A percentile compares a stretch with the other conserved stretches of the same genome.
Evolutionary conservation across 2,329 filamentous ascomycete genomes (phyloP).

Genomic region (Lachnellula cervina): DNA sequence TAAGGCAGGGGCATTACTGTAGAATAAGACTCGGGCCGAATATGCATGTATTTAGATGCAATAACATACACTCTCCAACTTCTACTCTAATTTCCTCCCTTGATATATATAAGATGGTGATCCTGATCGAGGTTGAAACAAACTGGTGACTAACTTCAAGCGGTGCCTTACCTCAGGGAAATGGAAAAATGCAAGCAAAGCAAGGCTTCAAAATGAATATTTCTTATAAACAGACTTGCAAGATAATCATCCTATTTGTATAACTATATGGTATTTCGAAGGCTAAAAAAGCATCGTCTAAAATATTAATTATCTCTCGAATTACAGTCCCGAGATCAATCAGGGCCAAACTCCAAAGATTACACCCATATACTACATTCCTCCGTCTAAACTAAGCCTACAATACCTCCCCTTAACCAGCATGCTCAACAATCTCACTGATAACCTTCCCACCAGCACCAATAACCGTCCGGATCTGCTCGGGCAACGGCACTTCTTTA

Average conservation of each 20-base stretch:
- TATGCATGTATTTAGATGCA: neutral
- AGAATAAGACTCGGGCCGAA: neutral
- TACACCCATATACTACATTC: slow-evolving; percentile 14
- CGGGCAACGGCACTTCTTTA: slow-evolving; percentile 79
- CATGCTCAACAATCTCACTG: slow-evolving; percentile 93
- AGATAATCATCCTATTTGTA: too few species aligned
- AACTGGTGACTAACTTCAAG: too few species aligned
- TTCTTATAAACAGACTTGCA: too few species aligned
- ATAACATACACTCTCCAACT: neutral
- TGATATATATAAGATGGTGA: too few species aligned
- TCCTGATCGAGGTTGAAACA: too few species aligned
- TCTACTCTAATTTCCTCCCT: neutral
- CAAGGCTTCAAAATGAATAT: too few species aligned
- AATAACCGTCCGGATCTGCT: slow-evolving; percentile 79
- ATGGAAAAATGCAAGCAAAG: too few species aligned
- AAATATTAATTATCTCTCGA: neutral
- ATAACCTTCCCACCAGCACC: slow-evolving; percentile 69
- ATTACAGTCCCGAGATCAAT: neutral
- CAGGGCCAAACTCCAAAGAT: neutral
- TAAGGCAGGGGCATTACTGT: too few species aligned
- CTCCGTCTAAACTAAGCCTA: neutral
- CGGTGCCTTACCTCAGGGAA: too few species aligned
- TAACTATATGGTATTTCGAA: too few species aligned
- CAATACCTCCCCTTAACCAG: slow-evolving; percentile 53
- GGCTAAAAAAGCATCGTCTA: too few species aligned